Percentiles rank a stretch among this genome's conserved stretches.
Evolutionary conservation across 805 yeast species (phyloP).

Genomic region (Kluyveromyces aestuarii): DNA sequence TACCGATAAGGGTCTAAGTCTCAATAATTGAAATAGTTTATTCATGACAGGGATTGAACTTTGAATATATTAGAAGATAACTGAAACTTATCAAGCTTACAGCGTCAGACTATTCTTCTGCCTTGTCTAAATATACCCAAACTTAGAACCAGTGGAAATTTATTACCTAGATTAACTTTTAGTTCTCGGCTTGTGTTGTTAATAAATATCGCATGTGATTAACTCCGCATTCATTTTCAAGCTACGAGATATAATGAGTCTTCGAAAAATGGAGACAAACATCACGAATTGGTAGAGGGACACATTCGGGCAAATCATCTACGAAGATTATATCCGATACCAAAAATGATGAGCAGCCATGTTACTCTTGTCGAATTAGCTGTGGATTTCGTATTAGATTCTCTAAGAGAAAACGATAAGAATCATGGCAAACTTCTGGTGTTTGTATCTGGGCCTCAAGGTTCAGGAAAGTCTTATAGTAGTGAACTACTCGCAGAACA

Average conservation of each 20-base stretch:
- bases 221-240: background rate
- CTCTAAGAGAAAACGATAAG: background rate
- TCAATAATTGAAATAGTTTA: conserved; percentile 15
- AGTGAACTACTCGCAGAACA: conserved; percentile 33
- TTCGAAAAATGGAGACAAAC: background rate
- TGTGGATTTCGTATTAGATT: background rate
- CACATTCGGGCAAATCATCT: background rate
- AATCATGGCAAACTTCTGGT: conserved; percentile 35
- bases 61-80: background rate
- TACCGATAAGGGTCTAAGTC: conserved; percentile 11
- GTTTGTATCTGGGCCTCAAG: conserved; percentile 68
- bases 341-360: background rate
- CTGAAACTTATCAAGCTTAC: no score
- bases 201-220: background rate
- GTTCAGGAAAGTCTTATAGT: conserved; percentile 64
- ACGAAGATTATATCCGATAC: background rate
- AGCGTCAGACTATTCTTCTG: no score
- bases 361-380: background rate
- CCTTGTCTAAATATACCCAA: no score
- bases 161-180: background rate
- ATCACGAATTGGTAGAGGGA: background rate
- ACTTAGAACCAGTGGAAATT: no score
- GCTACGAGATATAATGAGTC: background rate
- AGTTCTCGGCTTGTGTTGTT: background rate
- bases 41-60: background rate